These are phyloP conservation scores for Stevia rebaudiana DNA, from an alignment of 140 eudicot genomes.

Conservation along the genomic window DNA sequence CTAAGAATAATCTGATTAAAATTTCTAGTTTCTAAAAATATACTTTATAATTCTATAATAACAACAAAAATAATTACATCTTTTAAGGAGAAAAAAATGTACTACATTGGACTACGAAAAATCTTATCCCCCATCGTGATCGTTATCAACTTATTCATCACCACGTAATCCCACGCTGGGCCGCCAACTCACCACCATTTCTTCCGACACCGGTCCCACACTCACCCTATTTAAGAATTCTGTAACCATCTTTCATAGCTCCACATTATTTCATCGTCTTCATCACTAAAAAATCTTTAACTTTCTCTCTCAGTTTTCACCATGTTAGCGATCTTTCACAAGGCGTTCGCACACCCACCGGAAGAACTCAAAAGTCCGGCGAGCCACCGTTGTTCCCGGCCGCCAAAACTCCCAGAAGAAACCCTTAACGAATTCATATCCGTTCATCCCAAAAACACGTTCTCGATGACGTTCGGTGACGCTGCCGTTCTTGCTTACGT, in stretches of 20 bases:
- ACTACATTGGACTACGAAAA: conserved; percentile 8
- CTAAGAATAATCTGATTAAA: too few species aligned
- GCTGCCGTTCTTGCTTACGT: conserved; percentile 86
- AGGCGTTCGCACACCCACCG: conserved; percentile 91
- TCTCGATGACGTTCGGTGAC: conserved; percentile 64
- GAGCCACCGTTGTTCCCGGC: conserved; percentile 17
- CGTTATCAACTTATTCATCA: conserved; percentile 24
- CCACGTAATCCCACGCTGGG: conserved; percentile 21
- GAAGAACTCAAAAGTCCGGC: conserved; percentile 86
- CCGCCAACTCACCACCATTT: conserved; percentile 1
- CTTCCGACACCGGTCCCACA: too few species aligned
- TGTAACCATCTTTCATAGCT: not conserved
- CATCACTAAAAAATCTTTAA: not conserved
- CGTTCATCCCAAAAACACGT: conserved; percentile 54
- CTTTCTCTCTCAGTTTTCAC: not conserved
- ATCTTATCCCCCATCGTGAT: conserved; percentile 23
- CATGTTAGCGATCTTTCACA: conserved; percentile 84
- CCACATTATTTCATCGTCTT: not conserved
- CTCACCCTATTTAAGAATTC: conserved; percentile 13
- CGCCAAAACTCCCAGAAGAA: conserved; percentile 65
- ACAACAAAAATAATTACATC: too few species aligned
- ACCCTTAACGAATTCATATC: conserved; percentile 55
- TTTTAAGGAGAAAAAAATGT: too few species aligned
- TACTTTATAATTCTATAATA: too few species aligned
- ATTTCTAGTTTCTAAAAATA: too few species aligned